Evolutionary conservation across 208 protist genomes (phyloP), one percentile per base, ranked within the genome.

Genomic region (Borovskyia barvae): DNA sequence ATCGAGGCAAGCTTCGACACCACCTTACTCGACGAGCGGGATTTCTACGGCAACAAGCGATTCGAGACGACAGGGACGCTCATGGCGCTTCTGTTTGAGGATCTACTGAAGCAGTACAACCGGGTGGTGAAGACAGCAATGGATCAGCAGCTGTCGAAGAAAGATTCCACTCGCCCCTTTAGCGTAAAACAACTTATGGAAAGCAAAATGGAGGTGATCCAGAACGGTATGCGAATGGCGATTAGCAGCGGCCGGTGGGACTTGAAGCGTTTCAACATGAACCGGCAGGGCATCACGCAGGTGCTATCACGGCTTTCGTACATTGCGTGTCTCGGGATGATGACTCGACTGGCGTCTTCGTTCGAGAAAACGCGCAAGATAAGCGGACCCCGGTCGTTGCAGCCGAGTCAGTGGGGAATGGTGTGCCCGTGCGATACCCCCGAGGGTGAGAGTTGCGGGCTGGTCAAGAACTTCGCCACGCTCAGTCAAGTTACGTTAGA

Each of bases 41-140:
- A 99, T 72, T 99, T 99, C 78, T 99, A 99, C 78, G 98, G 98
- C 43, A 99, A 99, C 80, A 99, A 99, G 74, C 83, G 98, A 15
- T 92, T 99, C 20, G 93, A 98, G 67, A 92, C 97, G 24, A 97
- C 98, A 0, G 99, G 99, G 7, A 93, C 97, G 41, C 82, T 99
- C n/a, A 87, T 99, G 63, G 92, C 92, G 5, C 80, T 99, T 1
- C 77, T 99, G 11, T 99, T 99, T 72, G 97, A 99, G 60, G 97
- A 99, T 69, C 69, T 99, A 6, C 98, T 99, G 57, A 99, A 99
- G 68, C 87, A 92, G 59, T 98, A 99, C 78, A 99, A 99, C 79
- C 69, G 83, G 29, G 92, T 98, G 15, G 83, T 99, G 29, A 96
- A 97, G 62, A 96, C 83, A 1, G 79, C 87, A 12, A 83, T 90